phyloP scores from a whole-genome alignment of 139 green algal species.

The Mesostigma viride region DNA sequence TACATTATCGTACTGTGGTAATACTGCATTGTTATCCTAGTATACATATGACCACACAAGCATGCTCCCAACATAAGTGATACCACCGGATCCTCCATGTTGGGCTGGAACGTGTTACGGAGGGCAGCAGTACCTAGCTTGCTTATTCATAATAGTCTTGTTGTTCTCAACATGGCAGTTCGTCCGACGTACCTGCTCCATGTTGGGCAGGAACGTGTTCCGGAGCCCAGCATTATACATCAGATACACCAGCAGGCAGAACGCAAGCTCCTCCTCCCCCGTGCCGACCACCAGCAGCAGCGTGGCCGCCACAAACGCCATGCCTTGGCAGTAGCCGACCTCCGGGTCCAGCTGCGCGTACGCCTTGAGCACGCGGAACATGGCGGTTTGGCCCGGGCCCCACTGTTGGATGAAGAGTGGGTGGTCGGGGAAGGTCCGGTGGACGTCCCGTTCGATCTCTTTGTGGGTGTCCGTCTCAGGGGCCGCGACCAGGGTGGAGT shows the following conservation, averaged over 20 bases:
- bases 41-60: too few species aligned
- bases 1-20: too few species aligned
- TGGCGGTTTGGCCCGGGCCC: constrained; percentile 41
- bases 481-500: too few species aligned
- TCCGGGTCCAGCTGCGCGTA: constrained; percentile 60
- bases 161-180: too few species aligned
- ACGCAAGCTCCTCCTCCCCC: constrained; percentile 84
- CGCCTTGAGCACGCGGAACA: constrained; percentile 79
- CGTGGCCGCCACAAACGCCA: constrained; percentile 83
- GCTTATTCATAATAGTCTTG: too few species aligned
- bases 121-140: too few species aligned
- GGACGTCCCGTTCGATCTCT: constrained; percentile 74
- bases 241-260: constrained; percentile 38
- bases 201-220: constrained; percentile 27
- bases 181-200: constrained; percentile 30
- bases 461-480: too few species aligned
- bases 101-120: too few species aligned
- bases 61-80: too few species aligned
- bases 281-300: constrained; percentile 83
- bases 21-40: too few species aligned
- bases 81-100: too few species aligned
- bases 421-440: constrained; percentile 89
- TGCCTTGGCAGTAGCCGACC: constrained; percentile 74
- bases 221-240: constrained; percentile 24
- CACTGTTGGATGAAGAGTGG: constrained; percentile 54